Base-by-base conservation (phyloP, 345 rosid species). In the Turritis glabra region DNA sequence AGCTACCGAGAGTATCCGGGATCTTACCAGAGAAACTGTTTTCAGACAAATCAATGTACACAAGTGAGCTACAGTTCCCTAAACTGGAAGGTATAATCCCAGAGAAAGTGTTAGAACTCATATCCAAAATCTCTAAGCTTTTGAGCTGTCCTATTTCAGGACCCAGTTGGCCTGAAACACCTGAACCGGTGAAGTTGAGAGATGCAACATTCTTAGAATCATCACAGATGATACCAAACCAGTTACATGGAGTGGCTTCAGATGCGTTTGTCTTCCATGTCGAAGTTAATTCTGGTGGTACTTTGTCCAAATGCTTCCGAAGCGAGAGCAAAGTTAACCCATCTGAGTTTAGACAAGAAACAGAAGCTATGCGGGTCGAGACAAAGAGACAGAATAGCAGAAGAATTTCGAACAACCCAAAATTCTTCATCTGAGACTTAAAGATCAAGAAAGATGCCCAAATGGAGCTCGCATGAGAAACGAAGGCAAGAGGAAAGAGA, bases 151-250 rank as follows among this genome's bases (percentile, higher is more conserved):
- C 82, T 29, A 92, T 79, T 74, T 87, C 90, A 33, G 91, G 82
- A 54, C 87, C 86, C 43, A 92, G 46, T 19, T 60, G 86, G 9
- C 96, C 96, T 58, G 88, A 87, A 80, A 90, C 76, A 50, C 78
- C 80, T 55, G 56, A 67, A 19, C 83, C 64, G 1, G 96, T 77
- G 70, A 92, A 85, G 81, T 87, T 80, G 14, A 92, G 64, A 63
- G 81, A 40, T 48, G 82, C 72, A 1, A 84, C 90, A 58, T 66
- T 59, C 30, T 35, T 69, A 52, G 51, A 23, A 26, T 57, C 71
- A 54, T 85, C 81, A 68, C 93, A 90, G 26, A 43, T 76, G 21
- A 90, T 61, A 50, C 93, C 91, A 0, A 74, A 53, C 93, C 93
- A 90, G 8, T 75, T 65, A 73, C 93, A 90, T 4, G 90, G 88